Conservation (phyloP, 257 asterid genomes). For the Fraxinus cuspidata region DNA sequence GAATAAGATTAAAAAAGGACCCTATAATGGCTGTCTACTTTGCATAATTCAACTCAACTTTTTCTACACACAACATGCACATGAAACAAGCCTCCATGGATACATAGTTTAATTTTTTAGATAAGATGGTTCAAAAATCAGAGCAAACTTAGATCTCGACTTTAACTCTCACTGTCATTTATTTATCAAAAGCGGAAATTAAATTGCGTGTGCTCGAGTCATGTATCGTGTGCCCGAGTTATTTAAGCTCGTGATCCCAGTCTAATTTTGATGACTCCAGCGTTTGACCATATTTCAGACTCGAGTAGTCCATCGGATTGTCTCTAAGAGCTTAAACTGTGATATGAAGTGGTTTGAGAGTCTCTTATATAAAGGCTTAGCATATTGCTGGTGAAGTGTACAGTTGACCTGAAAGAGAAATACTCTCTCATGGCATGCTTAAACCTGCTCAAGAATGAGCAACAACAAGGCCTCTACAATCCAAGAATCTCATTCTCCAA, state of each 20-base stretch:
- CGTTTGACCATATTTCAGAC: no score
- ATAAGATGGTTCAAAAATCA: background rate
- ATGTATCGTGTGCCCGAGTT: background rate
- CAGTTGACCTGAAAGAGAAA: conserved; percentile 9
- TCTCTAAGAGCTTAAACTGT: background rate
- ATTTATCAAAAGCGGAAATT: no score
- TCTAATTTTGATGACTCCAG: no score
- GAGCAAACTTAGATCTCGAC: background rate
- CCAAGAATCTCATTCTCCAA: conserved; percentile 94
- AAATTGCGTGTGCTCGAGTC: background rate
- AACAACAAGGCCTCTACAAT: conserved; percentile 43
- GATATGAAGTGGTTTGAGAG: background rate
- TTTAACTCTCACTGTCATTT: background rate
- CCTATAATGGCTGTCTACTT: background rate
- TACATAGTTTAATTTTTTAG: background rate
- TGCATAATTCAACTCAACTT: background rate
- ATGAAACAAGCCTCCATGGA: conserved; percentile 31
- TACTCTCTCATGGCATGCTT: conserved; percentile 66
- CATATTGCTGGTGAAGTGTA: conserved; percentile 40
- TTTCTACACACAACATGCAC: conserved; percentile 36
- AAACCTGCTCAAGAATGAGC: conserved; percentile 72
- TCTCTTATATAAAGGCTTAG: conserved; percentile 36
- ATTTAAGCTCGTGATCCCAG: no score
- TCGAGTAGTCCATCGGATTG: no score
- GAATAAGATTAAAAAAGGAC: conserved; percentile 21